These are phyloP conservation scores for Citrus medica DNA, from an alignment of 345 rosid species.

Conservation along the genomic window DNA sequence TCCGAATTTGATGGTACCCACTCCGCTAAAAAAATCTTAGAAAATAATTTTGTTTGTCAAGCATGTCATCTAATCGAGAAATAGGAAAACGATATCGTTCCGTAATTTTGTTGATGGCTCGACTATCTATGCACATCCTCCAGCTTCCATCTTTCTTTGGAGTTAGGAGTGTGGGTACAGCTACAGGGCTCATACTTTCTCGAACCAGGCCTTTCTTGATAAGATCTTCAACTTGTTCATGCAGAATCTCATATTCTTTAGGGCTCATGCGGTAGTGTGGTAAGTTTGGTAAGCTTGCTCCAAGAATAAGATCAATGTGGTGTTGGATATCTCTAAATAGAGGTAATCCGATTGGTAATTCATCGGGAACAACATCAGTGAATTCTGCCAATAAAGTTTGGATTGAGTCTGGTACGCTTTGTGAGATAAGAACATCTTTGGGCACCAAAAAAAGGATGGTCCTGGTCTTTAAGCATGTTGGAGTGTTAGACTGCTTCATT, in stretches of 20 bases:
- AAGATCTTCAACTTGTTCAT: not conserved
- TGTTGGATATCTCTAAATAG: not conserved
- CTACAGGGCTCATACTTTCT: not conserved
- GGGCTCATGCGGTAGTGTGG: not conserved
- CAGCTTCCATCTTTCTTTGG: too few species aligned
- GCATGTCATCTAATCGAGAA: too few species aligned
- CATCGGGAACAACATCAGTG: not conserved
- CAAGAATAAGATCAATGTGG: not conserved
- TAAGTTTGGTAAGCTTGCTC: not conserved
- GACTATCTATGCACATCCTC: not conserved
- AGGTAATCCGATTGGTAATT: not conserved
- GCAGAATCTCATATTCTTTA: not conserved
- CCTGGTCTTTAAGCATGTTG: not conserved
- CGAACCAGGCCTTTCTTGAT: too few species aligned
- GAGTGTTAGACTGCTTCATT: not conserved
- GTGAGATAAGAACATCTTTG: too few species aligned
- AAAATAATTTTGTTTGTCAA: too few species aligned
- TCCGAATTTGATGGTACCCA: not conserved
- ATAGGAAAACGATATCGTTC: too few species aligned
- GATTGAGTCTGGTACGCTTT: not conserved
- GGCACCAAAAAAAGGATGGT: not conserved
- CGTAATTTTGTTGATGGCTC: not conserved
- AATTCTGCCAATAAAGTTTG: too few species aligned
- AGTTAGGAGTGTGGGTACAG: not conserved
- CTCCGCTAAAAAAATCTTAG: not conserved